Conservation (phyloP, 2,329 filamentous ascomycete genomes). For the Aplosporella prunicola region DNA sequence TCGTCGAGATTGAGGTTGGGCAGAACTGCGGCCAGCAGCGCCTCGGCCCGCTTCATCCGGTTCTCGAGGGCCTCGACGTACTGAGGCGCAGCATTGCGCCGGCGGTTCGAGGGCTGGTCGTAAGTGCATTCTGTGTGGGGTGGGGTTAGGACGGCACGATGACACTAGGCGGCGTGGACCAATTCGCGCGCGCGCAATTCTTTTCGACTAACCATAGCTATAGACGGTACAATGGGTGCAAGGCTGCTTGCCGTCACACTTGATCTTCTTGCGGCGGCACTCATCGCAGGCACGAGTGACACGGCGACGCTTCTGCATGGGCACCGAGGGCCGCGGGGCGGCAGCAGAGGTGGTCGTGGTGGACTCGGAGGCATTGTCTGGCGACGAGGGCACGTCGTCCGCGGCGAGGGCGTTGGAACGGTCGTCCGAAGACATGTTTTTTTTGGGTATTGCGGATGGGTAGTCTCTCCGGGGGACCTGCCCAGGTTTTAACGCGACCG, state of each 20-base stretch:
- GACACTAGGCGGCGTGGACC: not conserved
- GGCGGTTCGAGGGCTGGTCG: slow-evolving; percentile 85
- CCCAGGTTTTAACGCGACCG: too few relatives aligned
- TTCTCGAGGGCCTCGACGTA: slow-evolving; percentile 85
- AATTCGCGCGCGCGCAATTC: not conserved
- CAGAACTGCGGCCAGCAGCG: slow-evolving; percentile 66
- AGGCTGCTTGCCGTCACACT: slow-evolving; percentile 46
- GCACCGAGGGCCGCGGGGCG: slow-evolving; percentile 3
- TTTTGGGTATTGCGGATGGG: too few relatives aligned
- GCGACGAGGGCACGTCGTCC: too few relatives aligned
- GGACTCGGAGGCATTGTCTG: too few relatives aligned
- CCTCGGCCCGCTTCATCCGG: slow-evolving; percentile 73
- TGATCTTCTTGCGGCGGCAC: slow-evolving; percentile 42
- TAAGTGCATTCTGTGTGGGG: slow-evolving; percentile 73
- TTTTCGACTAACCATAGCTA: slow-evolving; percentile 67
- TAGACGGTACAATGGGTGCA: slow-evolving; percentile 93
- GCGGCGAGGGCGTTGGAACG: too few relatives aligned
- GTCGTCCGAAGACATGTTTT: too few relatives aligned
- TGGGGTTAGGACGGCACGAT: too few relatives aligned
- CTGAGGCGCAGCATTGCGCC: slow-evolving; percentile 82
- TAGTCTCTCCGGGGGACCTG: too few relatives aligned
- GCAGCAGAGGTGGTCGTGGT: too few relatives aligned
- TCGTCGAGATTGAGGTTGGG: slow-evolving; percentile 80
- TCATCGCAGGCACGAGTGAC: slow-evolving; percentile 37
- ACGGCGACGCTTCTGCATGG: slow-evolving; percentile 27